phyloP scores from a whole-genome alignment of 495 filamentous ascomycete species.

The Extremus antarcticus region DNA sequence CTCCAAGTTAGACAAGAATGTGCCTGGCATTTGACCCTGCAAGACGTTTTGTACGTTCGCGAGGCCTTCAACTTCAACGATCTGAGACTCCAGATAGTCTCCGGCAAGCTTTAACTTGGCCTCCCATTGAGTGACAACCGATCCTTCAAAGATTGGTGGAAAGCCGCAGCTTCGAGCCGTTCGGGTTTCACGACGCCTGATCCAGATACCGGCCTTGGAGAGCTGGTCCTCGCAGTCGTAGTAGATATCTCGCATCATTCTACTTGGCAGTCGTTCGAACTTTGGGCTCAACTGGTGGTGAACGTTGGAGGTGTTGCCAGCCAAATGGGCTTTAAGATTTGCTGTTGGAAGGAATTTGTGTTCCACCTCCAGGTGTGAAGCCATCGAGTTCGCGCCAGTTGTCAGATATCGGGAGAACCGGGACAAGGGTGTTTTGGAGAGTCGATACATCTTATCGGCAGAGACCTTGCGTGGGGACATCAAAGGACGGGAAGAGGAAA shows the following conservation, averaged over 20 bases:
- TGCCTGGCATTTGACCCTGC: background rate
- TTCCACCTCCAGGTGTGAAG: background rate
- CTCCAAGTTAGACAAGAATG: background rate
- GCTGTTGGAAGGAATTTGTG: background rate
- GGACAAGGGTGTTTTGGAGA: too few relatives aligned
- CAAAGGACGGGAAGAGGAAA: too few relatives aligned
- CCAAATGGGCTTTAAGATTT: background rate
- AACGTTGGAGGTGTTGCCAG: background rate
- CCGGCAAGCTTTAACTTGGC: background rate
- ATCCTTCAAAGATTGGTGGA: background rate
- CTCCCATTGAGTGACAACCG: background rate
- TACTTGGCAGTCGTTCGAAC: background rate
- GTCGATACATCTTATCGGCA: too few relatives aligned
- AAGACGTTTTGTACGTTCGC: background rate
- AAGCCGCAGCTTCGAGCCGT: background rate
- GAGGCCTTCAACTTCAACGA: background rate
- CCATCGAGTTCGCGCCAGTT: too few relatives aligned
- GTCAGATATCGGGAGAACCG: too few relatives aligned
- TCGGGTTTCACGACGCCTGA: background rate
- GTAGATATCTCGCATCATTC: background rate
- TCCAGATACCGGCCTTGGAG: background rate
- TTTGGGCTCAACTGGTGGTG: background rate
- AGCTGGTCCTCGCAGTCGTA: background rate
- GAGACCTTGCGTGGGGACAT: too few relatives aligned
- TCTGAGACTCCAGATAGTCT: background rate